Conservation (phyloP, 306 rosid species). For the Delonix regia region DNA sequence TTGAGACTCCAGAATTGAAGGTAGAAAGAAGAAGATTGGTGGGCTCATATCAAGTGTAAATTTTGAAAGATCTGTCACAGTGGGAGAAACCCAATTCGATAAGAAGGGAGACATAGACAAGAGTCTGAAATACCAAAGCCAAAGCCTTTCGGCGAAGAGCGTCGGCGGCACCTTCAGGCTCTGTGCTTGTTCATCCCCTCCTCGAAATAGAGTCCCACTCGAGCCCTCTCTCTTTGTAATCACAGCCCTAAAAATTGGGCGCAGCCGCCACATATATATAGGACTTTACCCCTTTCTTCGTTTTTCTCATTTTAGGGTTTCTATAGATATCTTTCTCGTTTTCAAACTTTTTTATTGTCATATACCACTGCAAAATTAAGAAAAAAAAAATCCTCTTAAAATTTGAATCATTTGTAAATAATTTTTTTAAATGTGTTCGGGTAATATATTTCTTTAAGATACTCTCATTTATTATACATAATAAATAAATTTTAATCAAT, state of each 20-base stretch:
- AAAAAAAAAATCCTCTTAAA: too few relatives aligned
- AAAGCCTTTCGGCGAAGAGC: background rate
- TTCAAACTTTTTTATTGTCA: background rate
- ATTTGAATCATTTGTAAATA: too few relatives aligned
- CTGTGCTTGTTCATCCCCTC: background rate
- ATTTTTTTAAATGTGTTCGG: too few relatives aligned
- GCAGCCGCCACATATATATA: background rate
- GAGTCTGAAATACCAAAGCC: constrained; percentile 54
- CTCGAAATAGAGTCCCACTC: constrained; percentile 44
- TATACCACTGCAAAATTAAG: too few relatives aligned
- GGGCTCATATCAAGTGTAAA: constrained; percentile 91
- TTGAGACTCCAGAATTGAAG: background rate
- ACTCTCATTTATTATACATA: too few relatives aligned
- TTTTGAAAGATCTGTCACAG: constrained; percentile 49
- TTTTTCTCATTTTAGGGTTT: background rate
- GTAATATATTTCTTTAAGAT: too few relatives aligned
- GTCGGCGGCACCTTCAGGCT: constrained; percentile 58
- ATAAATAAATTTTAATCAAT: too few relatives aligned
- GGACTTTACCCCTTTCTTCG: too few relatives aligned
- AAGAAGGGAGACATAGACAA: background rate
- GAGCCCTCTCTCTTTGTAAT: constrained; percentile 88
- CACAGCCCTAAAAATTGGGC: constrained; percentile 44
- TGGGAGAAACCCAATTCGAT: constrained; percentile 36
- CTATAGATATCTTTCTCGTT: too few relatives aligned
- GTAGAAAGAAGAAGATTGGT: background rate